Percentiles rank a stretch among this genome's conserved stretches.
These are phyloP conservation scores for Uncinocarpus reesii DNA, from an alignment of 2,329 filamentous ascomycete species.

Conservation along the genomic window DNA sequence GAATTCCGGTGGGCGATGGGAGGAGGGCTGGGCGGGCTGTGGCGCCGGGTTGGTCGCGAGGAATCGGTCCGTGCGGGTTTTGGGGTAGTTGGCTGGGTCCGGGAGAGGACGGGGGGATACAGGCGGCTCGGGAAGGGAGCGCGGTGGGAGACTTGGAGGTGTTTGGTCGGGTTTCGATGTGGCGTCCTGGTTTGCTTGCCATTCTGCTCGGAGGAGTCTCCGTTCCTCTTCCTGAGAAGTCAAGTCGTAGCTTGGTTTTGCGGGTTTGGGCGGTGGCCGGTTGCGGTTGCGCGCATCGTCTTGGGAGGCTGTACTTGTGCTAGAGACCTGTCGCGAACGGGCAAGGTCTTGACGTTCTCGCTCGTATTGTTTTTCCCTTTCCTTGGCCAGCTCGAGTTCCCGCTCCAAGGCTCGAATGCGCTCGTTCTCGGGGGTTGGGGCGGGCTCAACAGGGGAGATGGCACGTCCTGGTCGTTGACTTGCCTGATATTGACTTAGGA, in stretches of 20 bases:
- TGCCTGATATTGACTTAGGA: constrained; percentile 74
- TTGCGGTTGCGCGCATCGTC: constrained; percentile 20
- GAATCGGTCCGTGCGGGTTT: constrained; percentile 46
- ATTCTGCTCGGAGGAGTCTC: constrained; percentile 48
- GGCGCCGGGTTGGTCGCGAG: constrained; percentile 47
- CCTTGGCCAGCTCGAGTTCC: constrained; percentile 57
- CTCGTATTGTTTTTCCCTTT: constrained; percentile 56
- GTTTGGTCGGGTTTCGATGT: constrained; percentile 16
- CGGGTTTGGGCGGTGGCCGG: constrained; percentile 26
- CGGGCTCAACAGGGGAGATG: constrained; percentile 32
- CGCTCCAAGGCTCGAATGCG: constrained; percentile 72
- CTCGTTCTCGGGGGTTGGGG: constrained; percentile 47
- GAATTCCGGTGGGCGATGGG: constrained; percentile 38
- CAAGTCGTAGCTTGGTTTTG: constrained; percentile 42
- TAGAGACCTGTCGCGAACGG: constrained; percentile 19
- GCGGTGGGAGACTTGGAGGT: constrained; percentile 19
- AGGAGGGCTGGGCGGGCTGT: constrained; percentile 26
- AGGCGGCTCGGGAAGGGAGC: constrained; percentile 21
- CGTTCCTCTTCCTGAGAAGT: constrained; percentile 53
- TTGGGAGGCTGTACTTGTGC: constrained; percentile 6
- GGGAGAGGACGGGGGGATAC: constrained; percentile 37
- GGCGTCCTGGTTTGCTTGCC: constrained; percentile 36
- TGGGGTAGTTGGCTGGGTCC: constrained; percentile 35
- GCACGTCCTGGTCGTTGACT: constrained; percentile 45
- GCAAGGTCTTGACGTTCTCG: constrained; percentile 46